These are phyloP conservation scores for Alisma plantagoaquatica DNA, from an alignment of 106 monocot genomes.

Conservation along the genomic window DNA sequence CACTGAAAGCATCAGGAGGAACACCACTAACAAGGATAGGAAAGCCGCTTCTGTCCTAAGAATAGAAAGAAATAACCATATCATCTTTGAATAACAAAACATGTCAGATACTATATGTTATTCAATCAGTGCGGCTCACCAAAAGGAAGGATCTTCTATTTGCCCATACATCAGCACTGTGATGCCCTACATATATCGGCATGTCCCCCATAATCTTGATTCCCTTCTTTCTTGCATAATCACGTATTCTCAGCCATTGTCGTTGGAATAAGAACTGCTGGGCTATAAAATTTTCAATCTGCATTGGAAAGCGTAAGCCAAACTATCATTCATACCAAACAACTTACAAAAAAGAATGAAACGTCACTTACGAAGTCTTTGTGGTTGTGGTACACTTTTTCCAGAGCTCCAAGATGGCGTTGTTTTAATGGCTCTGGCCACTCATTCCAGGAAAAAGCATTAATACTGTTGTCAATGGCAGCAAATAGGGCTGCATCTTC, in stretches of 20 bases:
- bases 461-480: conserved; percentile 63
- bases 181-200: conserved; percentile 99
- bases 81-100: background rate
- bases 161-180: conserved; percentile 99
- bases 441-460: conserved; percentile 68
- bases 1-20: conserved; percentile 96
- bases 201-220: conserved; percentile 96
- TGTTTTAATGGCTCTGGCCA: conserved; percentile 94
- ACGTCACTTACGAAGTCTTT: conserved; percentile 70
- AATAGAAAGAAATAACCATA: background rate
- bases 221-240: conserved; percentile 54
- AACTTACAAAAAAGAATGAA: background rate
- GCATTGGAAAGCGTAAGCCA: conserved; percentile 15
- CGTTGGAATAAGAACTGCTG: conserved; percentile 95
- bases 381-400: conserved; percentile 52
- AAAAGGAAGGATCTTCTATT: conserved; percentile 83
- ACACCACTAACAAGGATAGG: conserved; percentile 94
- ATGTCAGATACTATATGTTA: background rate
- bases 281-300: conserved; percentile 82
- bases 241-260: conserved; percentile 80
- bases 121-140: conserved; percentile 25
- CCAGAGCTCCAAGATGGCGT: conserved; percentile 80
- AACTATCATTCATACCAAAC: background rate
- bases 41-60: conserved; percentile 66
- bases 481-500: conserved; percentile 99